Evolutionary conservation across 345 rosid species (phyloP), one percentile per base, ranked within the genome.

Genomic region (Aurinia saxatilis): DNA sequence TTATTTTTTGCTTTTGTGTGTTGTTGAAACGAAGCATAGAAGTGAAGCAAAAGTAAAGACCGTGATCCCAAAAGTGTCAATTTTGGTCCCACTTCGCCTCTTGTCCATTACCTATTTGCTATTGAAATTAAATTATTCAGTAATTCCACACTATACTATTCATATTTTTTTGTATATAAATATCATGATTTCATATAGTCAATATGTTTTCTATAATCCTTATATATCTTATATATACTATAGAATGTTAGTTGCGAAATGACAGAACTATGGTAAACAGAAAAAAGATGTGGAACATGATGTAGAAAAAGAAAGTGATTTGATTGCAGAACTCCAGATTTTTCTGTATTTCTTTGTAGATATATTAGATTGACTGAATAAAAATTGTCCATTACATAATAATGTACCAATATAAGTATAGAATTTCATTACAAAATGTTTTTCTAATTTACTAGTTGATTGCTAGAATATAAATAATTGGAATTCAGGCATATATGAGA

Each of bases 11-110:
- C 41, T 41, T 42, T 59, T 66, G 58, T 45, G 69, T 60, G 71
- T 65, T 62, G 80, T 57, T 73, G 76, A 63, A 71, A 75, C 78
- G 61, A 81, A 77, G 85, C 68, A 77, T 65, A 77, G 88, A 82
- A 88, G 96, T 91, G 85, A 91, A 91, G 95, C 95, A 80, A 82
- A 88, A 82, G 95, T 77, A 70, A 82, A 76, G 37, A 42, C 82
- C 85, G 86, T 78, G 73, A 85, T 79, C 75, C 88, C 36, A 64
- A 71, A 71, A 73, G 77, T 82, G 82, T 82, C 82, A 77, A 21
- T 81, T 71, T 41, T 60, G 79, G 69, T 82, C 88, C 84, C 77
- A 78, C 87, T 52, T 52, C n/a, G 66, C 75, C 60, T 64, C 70
- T 57, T 71, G 66, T 71, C 75, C 60, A 57, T 42, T 42, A 25